These are phyloP conservation scores for Groenewaldozyma sp. DNA, from an alignment of 1,139 yeast species.

Conservation along the genomic window DNA sequence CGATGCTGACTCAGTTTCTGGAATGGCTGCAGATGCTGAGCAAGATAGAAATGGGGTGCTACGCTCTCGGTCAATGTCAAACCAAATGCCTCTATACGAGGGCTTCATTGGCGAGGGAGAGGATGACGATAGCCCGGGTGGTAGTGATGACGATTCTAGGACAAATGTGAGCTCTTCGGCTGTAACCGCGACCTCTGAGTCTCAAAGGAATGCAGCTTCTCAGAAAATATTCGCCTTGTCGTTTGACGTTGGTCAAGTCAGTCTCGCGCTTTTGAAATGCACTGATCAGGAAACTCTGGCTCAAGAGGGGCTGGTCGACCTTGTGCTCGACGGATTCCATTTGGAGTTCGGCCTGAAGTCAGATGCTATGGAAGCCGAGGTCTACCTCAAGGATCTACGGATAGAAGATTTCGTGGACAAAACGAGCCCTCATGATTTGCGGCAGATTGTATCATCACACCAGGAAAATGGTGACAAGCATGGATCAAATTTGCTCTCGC, in stretches of 20 bases:
- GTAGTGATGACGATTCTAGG: constrained; percentile 4
- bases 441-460: constrained; percentile 57
- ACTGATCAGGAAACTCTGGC: constrained; percentile 49
- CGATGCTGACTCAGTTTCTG: constrained; percentile 10
- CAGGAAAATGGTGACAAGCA: constrained; percentile 3
- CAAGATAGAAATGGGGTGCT: background rate
- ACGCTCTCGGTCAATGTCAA: constrained; percentile 2
- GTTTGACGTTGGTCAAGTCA: constrained; percentile 56
- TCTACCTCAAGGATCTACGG: constrained; percentile 54
- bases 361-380: constrained; percentile 55
- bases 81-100: constrained; percentile 4
- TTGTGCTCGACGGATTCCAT: constrained; percentile 57
- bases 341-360: constrained; percentile 53
- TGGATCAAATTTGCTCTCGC: constrained; percentile 3
- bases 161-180: constrained; percentile 2
- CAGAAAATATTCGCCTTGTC: constrained; percentile 66
- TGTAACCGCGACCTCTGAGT: constrained; percentile 5
- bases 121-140: constrained; percentile 1
- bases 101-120: constrained; percentile 2
- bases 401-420: constrained; percentile 69
- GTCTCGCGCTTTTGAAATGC: constrained; percentile 60
- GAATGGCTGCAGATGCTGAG: background rate
- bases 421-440: constrained; percentile 54
- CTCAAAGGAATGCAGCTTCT: constrained; percentile 4
- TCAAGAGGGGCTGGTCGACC: constrained; percentile 61